These are phyloP conservation scores for Lasiodiplodia citricola DNA, from an alignment of 2,329 filamentous ascomycete genomes.

Conservation along the genomic window DNA sequence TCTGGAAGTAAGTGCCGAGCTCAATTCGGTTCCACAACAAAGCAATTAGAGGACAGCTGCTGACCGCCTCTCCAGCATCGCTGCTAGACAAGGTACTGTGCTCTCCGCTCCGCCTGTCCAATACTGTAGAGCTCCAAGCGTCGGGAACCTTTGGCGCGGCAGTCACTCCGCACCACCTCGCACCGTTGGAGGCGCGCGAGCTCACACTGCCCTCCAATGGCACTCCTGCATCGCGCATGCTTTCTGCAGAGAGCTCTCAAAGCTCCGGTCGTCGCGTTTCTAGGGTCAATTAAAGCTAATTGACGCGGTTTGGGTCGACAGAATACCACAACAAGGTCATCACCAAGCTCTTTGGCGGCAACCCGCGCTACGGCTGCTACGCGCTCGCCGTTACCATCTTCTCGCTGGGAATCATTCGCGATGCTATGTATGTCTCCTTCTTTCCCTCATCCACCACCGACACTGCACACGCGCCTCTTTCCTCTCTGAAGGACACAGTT, in stretches of 20 bases:
- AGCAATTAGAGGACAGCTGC: constrained; percentile 13
- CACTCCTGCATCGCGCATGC: neutral
- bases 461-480: no score
- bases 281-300: neutral
- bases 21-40: neutral
- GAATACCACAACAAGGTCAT: constrained; percentile 92
- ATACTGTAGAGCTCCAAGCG: neutral
- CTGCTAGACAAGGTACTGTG: constrained; percentile 75
- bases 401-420: constrained; percentile 85
- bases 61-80: constrained; percentile 63
- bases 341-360: constrained; percentile 83
- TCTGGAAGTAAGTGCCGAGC: constrained; percentile 85
- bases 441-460: neutral
- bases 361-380: constrained; percentile 83
- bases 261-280: neutral
- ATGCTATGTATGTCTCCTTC: constrained; percentile 55
- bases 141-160: neutral
- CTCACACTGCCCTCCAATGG: neutral
- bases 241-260: constrained; percentile 8
- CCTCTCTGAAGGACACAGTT: no score
- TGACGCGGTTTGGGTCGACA: constrained; percentile 40
- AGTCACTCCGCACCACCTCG: neutral
- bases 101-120: constrained; percentile 27
- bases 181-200: neutral
- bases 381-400: constrained; percentile 88